Evolutionary conservation across 352 stramenopile species (phyloP).

Genomic region (Pythium phragmiticola): DNA sequence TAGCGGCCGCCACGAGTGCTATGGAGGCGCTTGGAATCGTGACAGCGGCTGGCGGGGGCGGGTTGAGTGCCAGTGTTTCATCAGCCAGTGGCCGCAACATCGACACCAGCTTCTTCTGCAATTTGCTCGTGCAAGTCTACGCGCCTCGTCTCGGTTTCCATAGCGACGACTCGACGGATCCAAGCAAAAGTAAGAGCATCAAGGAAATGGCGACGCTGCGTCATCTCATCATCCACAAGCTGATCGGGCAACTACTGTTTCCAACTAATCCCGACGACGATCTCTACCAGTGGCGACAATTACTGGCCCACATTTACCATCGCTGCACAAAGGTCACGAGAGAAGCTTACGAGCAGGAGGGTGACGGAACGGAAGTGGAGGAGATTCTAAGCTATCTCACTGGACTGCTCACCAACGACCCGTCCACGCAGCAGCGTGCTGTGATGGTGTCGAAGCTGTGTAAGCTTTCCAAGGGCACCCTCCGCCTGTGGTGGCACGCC

Average conservation of each 20-base stretch:
- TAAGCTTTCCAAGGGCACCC: slow-evolving; percentile 63
- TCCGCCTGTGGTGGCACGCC: slow-evolving; percentile 61
- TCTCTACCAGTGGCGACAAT: slow-evolving; percentile 52
- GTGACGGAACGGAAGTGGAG: slow-evolving; percentile 43
- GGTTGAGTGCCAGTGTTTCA: background rate
- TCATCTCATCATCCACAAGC: slow-evolving; percentile 58
- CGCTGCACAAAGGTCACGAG: slow-evolving; percentile 31
- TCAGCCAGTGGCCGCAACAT: slow-evolving; percentile 24
- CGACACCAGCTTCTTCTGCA: slow-evolving; percentile 80
- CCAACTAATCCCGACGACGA: slow-evolving; percentile 33
- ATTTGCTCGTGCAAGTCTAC: slow-evolving; percentile 72
- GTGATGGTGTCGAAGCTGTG: slow-evolving; percentile 36
- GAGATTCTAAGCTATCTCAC: slow-evolving; percentile 70
- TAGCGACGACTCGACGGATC: slow-evolving; percentile 19
- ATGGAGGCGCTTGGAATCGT: slow-evolving; percentile 29
- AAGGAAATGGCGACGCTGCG: slow-evolving; percentile 31
- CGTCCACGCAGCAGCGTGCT: slow-evolving; percentile 14
- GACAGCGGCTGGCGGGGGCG: background rate
- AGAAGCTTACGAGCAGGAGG: slow-evolving; percentile 22
- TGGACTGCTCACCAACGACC: slow-evolving; percentile 30
- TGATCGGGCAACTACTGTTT: slow-evolving; percentile 72
- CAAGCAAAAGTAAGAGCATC: slow-evolving; percentile 34
- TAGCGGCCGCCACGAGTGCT: slow-evolving; percentile 18
- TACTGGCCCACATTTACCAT: slow-evolving; percentile 67
- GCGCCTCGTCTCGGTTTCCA: slow-evolving; percentile 28